These are phyloP conservation scores for Beauveria scarabaeidicola DNA, from an alignment of 2,329 filamentous ascomycete species.

Conservation along the genomic window DNA sequence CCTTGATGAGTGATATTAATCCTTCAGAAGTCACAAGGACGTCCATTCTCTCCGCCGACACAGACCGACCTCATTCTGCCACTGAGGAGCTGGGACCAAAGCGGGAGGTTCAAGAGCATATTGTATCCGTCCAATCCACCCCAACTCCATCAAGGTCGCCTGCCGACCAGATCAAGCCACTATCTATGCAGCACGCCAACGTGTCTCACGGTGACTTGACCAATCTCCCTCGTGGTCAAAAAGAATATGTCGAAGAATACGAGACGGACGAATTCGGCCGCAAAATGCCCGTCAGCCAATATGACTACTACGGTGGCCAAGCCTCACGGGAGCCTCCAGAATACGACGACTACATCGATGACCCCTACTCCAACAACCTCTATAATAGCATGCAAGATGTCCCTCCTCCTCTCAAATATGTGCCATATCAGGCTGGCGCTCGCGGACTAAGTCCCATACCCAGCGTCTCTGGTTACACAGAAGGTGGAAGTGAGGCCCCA, in stretches of 20 bases:
- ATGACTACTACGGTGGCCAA: constrained; percentile 32
- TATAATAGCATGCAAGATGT: constrained; percentile 55
- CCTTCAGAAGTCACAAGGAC: constrained; percentile 81
- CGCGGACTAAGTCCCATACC: constrained; percentile 81
- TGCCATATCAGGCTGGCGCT: constrained; percentile 59
- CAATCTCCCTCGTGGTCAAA: constrained; percentile 41
- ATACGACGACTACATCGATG: constrained; percentile 31
- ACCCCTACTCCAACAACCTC: constrained; percentile 36
- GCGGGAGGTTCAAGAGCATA: constrained; percentile 54
- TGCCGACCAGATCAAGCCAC: constrained; percentile 45
- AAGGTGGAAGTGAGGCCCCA: constrained; percentile 53
- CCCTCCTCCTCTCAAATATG: constrained; percentile 54
- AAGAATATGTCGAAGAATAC: constrained; percentile 36
- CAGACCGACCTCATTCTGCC: constrained; percentile 62
- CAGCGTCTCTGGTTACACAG: constrained; percentile 79
- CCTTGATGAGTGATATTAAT: constrained; percentile 76
- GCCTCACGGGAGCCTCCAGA: constrained; percentile 21
- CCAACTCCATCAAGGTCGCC: constrained; percentile 53
- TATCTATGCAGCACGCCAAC: constrained; percentile 62
- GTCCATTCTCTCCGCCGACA: constrained; percentile 76
- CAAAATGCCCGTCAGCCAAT: constrained; percentile 27
- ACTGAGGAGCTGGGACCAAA: constrained; percentile 54
- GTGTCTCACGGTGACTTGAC: constrained; percentile 51
- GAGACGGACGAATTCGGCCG: constrained; percentile 39
- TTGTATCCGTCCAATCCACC: constrained; percentile 51